phyloP scores from a whole-genome alignment of 2,329 filamentous ascomycete genomes.

The Penicillium glabrum region DNA sequence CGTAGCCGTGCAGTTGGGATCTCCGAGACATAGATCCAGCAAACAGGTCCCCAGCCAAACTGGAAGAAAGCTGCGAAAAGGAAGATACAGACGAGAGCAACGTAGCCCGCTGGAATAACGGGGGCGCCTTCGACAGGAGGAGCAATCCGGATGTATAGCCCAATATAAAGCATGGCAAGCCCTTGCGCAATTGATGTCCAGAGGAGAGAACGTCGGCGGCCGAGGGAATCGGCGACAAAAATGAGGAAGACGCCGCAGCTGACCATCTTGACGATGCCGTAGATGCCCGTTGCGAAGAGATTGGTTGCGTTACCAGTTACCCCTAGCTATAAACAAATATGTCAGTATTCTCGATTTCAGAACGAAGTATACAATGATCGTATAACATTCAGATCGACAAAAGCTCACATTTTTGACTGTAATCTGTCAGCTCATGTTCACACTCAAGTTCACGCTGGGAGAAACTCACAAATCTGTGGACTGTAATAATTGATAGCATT shows the following conservation, averaged over 20 bases:
- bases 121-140: slow-evolving; percentile 51
- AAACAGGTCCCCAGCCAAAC: slow-evolving; percentile 69
- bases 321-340: slow-evolving; percentile 51
- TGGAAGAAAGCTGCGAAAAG: slow-evolving; percentile 71
- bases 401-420: slow-evolving; percentile 22
- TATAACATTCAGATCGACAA: neutral
- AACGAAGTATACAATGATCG: too few relatives aligned
- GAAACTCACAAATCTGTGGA: slow-evolving; percentile 62
- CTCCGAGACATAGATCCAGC: slow-evolving; percentile 72
- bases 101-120: slow-evolving; percentile 66
- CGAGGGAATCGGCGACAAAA: slow-evolving; percentile 68
- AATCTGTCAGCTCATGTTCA: slow-evolving; percentile 4
- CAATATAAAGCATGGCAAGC: slow-evolving; percentile 66
- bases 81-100: slow-evolving; percentile 70
- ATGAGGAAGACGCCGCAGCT: slow-evolving; percentile 65
- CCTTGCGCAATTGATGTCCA: slow-evolving; percentile 66
- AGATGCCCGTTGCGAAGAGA: slow-evolving; percentile 72
- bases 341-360: neutral
- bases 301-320: slow-evolving; percentile 57
- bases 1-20: slow-evolving; percentile 67
- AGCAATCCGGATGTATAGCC: slow-evolving; percentile 59
- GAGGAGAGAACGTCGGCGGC: slow-evolving; percentile 61
- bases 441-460: neutral
- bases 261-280: slow-evolving; percentile 69
- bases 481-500: slow-evolving; percentile 69